These are phyloP conservation scores for Annulohypoxylon maeteangense DNA, from an alignment of 495 filamentous ascomycete species.

Conservation along the genomic window DNA sequence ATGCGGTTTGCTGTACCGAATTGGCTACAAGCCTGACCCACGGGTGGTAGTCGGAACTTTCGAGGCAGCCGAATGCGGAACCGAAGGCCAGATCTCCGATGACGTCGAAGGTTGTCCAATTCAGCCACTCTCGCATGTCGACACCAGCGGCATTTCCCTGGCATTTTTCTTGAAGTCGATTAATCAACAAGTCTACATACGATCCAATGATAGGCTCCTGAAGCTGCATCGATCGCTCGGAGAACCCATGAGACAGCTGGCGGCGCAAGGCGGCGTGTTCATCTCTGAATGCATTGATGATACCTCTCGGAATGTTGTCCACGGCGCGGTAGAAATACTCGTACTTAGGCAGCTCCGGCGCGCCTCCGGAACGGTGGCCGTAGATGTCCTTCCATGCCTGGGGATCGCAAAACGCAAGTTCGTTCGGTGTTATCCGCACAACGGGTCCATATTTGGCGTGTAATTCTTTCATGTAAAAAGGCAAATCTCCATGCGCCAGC, in stretches of 20 bases:
- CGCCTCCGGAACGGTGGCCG: conserved; percentile 45
- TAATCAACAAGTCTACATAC: conserved; percentile 53
- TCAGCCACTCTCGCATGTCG: conserved; percentile 59
- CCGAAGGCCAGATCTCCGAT: conserved; percentile 65
- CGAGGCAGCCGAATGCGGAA: conserved; percentile 61
- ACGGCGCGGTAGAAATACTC: conserved; percentile 41
- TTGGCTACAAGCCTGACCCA: conserved; percentile 59
- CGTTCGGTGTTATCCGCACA: conserved; percentile 59
- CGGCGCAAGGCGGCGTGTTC: conserved; percentile 52
- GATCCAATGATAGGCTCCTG: conserved; percentile 50
- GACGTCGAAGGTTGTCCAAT: conserved; percentile 63
- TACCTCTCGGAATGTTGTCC: conserved; percentile 36
- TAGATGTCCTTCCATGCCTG: conserved; percentile 63
- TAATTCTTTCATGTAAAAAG: conserved; percentile 49
- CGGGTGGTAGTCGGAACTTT: conserved; percentile 52
- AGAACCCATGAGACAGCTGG: conserved; percentile 57
- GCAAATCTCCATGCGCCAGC: conserved; percentile 38
- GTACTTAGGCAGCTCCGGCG: conserved; percentile 44
- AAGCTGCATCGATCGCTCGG: conserved; percentile 51
- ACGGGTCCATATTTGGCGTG: conserved; percentile 59
- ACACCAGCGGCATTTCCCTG: conserved; percentile 36
- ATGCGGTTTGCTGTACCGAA: conserved; percentile 37
- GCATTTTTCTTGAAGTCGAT: conserved; percentile 47
- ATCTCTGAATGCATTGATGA: conserved; percentile 36
- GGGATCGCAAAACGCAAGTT: conserved; percentile 55